These are phyloP conservation scores for Colletotrichum endophyticum DNA, from an alignment of 2,329 filamentous ascomycete genomes.

Conservation along the genomic window DNA sequence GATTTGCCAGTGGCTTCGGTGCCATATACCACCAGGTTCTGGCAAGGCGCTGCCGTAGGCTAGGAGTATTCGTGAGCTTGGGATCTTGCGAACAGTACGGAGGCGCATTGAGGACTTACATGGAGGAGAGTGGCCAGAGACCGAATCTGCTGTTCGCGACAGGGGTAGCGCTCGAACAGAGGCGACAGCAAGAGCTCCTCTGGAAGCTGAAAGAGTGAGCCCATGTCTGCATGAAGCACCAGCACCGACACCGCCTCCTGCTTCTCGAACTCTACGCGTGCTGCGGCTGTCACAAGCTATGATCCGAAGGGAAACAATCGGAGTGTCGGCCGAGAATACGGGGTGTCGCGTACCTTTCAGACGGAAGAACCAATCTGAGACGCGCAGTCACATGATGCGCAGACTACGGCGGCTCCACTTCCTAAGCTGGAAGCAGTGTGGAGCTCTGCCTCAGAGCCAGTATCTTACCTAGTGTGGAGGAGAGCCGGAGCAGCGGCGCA, in stretches of 20 bases:
- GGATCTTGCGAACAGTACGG: neutral
- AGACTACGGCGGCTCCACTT: neutral
- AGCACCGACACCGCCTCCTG: neutral
- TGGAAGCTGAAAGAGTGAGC: constrained; percentile 54
- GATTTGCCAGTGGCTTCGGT: constrained; percentile 88
- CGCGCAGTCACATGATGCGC: constrained; percentile 18
- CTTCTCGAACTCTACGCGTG: neutral
- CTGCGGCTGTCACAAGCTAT: neutral
- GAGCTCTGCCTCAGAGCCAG: neutral
- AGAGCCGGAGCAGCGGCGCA: neutral
- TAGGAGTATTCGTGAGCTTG: constrained; percentile 35
- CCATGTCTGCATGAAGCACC: constrained; percentile 28
- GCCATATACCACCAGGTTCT: constrained; percentile 81
- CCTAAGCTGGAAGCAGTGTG: neutral
- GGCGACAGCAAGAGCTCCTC: constrained; percentile 54
- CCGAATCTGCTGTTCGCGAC: constrained; percentile 64
- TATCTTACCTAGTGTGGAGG: too few relatives aligned
- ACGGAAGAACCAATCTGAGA: neutral
- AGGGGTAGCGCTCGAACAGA: constrained; percentile 56
- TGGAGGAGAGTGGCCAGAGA: constrained; percentile 60
- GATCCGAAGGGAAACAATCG: neutral
- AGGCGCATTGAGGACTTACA: constrained; percentile 36
- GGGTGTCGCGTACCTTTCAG: neutral
- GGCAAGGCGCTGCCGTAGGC: constrained; percentile 71
- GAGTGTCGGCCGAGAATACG: neutral